These are phyloP conservation scores for Euryodendron excelsum DNA, from an alignment of 148 eudicot genomes.

Conservation along the genomic window DNA sequence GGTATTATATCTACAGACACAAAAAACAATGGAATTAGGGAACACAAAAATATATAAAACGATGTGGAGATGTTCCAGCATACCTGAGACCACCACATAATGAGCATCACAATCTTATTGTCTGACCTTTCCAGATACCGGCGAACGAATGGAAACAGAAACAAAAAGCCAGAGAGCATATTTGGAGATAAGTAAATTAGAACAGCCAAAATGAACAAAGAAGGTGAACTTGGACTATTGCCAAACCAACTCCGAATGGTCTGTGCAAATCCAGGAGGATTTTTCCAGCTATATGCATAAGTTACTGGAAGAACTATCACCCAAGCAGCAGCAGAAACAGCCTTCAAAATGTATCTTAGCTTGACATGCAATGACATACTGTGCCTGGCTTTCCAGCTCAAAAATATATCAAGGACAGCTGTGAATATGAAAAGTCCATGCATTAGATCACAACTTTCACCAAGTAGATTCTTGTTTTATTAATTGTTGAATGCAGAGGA, in stretches of 20 bases:
- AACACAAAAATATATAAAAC: not conserved
- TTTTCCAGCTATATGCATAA: conserved; percentile 61
- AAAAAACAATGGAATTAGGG: not conserved
- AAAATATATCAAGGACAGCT: conserved; percentile 59
- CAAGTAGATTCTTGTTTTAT: not conserved
- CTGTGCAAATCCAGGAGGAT: conserved; percentile 53
- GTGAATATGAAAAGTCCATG: conserved; percentile 13
- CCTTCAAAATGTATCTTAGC: conserved; percentile 59
- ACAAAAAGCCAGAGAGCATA: conserved; percentile 52
- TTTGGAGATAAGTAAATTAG: conserved; percentile 60
- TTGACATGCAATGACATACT: conserved; percentile 57
- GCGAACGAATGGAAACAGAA: conserved; percentile 59
- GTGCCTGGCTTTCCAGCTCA: conserved; percentile 60
- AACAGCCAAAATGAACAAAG: conserved; percentile 55
- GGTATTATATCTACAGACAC: not conserved
- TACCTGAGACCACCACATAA: conserved; percentile 87
- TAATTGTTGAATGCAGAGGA: conserved; percentile 10
- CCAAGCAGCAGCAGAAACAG: conserved; percentile 56
- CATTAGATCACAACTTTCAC: not conserved
- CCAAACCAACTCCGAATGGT: conserved; percentile 64
- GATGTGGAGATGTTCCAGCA: conserved; percentile 5
- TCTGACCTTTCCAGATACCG: conserved; percentile 59
- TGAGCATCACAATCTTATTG: conserved; percentile 43
- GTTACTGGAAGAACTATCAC: conserved; percentile 59
- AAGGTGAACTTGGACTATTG: conserved; percentile 33